Conservation (phyloP, 73 alveolate genomes). For the Paramecium bursaria region DNA sequence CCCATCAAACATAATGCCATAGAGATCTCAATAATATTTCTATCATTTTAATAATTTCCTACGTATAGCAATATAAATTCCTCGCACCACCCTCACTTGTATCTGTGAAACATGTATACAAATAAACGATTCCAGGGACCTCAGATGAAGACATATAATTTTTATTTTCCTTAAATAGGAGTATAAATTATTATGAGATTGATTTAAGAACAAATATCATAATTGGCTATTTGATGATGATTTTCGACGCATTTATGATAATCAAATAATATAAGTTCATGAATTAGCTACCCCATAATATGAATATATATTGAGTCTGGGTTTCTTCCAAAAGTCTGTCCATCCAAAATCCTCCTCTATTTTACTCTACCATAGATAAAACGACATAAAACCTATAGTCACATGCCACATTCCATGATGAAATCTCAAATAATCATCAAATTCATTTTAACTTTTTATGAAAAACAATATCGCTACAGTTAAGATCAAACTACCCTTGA, state of each 20-base stretch:
- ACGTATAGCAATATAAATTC: conserved; percentile 47
- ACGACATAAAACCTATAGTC: conserved; percentile 13
- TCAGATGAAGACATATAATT: too few species aligned
- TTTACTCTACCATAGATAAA: conserved; percentile 54
- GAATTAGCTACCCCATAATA: too few species aligned
- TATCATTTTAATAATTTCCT: background rate
- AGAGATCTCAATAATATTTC: background rate
- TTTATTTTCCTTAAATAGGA: too few species aligned
- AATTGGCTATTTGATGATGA: too few species aligned
- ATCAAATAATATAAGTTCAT: too few species aligned
- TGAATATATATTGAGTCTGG: background rate
- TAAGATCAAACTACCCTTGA: background rate
- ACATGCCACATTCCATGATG: conserved; percentile 70
- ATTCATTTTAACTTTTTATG: conserved; percentile 25
- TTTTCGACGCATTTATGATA: too few species aligned
- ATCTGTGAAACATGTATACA: conserved; percentile 18
- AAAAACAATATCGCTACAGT: conserved; percentile 5
- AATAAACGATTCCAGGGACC: conserved; percentile 32
- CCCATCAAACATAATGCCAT: conserved; percentile 1
- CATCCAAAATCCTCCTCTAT: conserved; percentile 10
- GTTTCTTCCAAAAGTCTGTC: background rate
- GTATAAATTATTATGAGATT: too few species aligned
- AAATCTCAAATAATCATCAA: conserved; percentile 51
- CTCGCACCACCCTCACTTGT: background rate
- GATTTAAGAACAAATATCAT: too few species aligned